Conservation (phyloP, 345 rosid genomes). For the Moringa oleifera region DNA sequence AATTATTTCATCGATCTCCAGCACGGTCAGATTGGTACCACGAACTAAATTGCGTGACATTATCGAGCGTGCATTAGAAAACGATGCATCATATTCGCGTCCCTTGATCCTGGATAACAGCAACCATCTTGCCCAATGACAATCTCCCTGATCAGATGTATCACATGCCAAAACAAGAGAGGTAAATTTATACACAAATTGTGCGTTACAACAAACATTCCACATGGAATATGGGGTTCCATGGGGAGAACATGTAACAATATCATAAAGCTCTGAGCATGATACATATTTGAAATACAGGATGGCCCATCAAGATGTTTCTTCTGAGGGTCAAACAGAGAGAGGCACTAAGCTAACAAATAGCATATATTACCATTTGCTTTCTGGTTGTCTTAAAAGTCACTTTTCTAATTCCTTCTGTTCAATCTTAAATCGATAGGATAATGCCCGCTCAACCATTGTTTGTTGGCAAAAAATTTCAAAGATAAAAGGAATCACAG, state of each 20-base stretch:
- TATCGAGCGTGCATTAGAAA: constrained; percentile 79
- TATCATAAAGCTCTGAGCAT: constrained; percentile 13
- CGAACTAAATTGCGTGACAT: constrained; percentile 45
- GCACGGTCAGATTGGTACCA: constrained; percentile 42
- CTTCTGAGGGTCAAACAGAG: not conserved
- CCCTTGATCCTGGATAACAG: constrained; percentile 83
- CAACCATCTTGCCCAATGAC: constrained; percentile 97
- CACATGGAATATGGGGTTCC: constrained; percentile 3
- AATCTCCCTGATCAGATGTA: constrained; percentile 76
- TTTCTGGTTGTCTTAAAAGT: not conserved
- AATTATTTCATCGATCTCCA: constrained; percentile 60
- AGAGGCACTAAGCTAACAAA: too few species aligned
- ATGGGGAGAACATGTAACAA: not conserved
- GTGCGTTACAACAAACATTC: not conserved
- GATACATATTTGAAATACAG: too few species aligned
- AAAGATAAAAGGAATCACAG: not conserved
- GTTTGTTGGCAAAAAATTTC: not conserved
- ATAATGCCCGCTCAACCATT: not conserved
- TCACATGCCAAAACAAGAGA: constrained; percentile 14
- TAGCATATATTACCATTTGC: not conserved
- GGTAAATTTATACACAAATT: constrained; percentile 8
- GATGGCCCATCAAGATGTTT: not conserved
- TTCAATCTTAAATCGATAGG: not conserved
- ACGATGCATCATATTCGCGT: constrained; percentile 88
- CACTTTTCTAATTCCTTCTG: not conserved